Conservation (phyloP, 345 rosid genomes). For the Pseudoturritis turrita region DNA sequence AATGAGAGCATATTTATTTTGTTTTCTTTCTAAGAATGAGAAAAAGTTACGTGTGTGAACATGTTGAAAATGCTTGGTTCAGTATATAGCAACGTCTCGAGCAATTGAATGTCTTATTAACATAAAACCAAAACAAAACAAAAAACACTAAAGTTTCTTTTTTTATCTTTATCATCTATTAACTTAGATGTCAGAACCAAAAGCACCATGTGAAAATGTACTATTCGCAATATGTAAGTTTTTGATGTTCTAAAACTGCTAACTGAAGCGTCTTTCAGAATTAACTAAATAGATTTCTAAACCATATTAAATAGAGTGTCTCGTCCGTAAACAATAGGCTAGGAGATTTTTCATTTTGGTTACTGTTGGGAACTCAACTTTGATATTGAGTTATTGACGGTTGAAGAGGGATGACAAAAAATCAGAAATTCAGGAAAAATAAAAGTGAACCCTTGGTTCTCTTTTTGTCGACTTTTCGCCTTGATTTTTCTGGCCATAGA, state of each 20-base stretch:
- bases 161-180: not conserved
- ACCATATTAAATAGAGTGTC: too few species aligned
- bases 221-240: not conserved
- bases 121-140: not conserved
- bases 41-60: not conserved
- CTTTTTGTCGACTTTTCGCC: too few species aligned
- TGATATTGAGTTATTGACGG: too few species aligned
- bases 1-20: slow-evolving; percentile 2
- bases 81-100: slow-evolving; percentile 6
- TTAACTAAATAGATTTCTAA: not conserved
- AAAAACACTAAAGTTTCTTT: not conserved
- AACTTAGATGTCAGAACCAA: not conserved
- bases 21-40: not conserved
- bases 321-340: too few species aligned
- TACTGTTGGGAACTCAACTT: too few species aligned
- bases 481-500: too few species aligned
- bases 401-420: too few species aligned
- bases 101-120: not conserved
- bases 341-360: too few species aligned
- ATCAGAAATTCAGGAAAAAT: too few species aligned
- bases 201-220: not conserved
- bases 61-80: slow-evolving; percentile 16
- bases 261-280: not conserved
- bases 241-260: not conserved
- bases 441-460: too few species aligned